Percentiles rank a stretch among this genome's conserved stretches.
phyloP scores from a whole-genome alignment of 768 basidiomycete genomes.

The Cyclocybe cylindracea region DNA sequence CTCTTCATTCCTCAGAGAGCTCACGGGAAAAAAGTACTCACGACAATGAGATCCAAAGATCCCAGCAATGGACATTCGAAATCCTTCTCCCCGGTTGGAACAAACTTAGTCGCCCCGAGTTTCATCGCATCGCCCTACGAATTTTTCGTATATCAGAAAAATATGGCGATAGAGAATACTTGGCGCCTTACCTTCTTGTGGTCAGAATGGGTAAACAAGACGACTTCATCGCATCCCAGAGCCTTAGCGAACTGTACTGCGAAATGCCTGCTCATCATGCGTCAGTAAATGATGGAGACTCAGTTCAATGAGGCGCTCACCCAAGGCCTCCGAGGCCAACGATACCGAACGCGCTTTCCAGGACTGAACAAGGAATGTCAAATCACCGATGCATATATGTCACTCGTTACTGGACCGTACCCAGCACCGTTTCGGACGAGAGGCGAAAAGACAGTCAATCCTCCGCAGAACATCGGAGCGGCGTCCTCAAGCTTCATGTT shows the following conservation, averaged over 20 bases:
- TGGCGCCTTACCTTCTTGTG: slow-evolving; percentile 4
- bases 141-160: neutral
- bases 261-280: slow-evolving; percentile 23
- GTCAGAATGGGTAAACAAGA: slow-evolving; percentile 31
- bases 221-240: slow-evolving; percentile 54
- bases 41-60: slow-evolving; percentile 13
- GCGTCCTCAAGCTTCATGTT: slow-evolving; percentile 50
- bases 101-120: slow-evolving; percentile 9
- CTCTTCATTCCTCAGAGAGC: neutral
- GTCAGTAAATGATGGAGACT: neutral
- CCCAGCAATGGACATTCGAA: slow-evolving; percentile 3
- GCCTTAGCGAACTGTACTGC: slow-evolving; percentile 41
- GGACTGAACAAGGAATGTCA: slow-evolving; percentile 35
- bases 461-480: slow-evolving; percentile 67
- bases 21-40: neutral
- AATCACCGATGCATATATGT: neutral
- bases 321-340: slow-evolving; percentile 67
- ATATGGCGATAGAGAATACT: neutral
- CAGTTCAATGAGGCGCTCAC: slow-evolving; percentile 13
- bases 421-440: slow-evolving; percentile 50
- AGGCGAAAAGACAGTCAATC: slow-evolving; percentile 65
- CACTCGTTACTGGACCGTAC: slow-evolving; percentile 40
- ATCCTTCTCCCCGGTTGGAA: slow-evolving; percentile 5
- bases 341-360: slow-evolving; percentile 67
- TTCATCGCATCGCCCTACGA: slow-evolving; percentile 12